Evolutionary conservation across 75 land plant species (phyloP).

Genomic region (Pseudotsuga menziesii): DNA sequence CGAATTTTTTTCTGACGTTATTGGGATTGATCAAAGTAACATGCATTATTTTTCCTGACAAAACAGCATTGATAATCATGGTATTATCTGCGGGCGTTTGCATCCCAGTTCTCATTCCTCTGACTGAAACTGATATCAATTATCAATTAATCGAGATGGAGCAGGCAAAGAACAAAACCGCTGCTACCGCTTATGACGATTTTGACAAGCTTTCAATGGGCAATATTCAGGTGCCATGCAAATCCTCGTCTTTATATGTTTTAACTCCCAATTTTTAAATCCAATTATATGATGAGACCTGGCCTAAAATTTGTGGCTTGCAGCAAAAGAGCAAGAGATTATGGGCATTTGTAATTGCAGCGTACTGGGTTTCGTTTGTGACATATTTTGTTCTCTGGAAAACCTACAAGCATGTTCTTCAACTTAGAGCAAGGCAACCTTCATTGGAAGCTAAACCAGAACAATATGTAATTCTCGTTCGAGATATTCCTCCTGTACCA

Average conservation of each 20-base stretch:
- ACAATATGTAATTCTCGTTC: conserved; percentile 63
- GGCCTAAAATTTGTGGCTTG: not conserved
- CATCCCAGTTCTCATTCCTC: conserved; percentile 71
- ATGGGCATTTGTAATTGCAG: conserved; percentile 64
- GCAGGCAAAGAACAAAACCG: conserved; percentile 8
- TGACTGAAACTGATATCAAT: conserved; percentile 54
- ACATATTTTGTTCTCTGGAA: conserved; percentile 65
- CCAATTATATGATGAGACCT: not conserved
- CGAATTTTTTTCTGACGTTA: too few species aligned
- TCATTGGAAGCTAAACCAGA: conserved; percentile 48
- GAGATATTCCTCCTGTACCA: conserved; percentile 62
- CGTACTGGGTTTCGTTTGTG: conserved; percentile 73
- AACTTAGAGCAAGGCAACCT: conserved; percentile 45
- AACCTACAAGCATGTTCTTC: conserved; percentile 66
- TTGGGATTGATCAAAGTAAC: too few species aligned
- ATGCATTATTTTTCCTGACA: not conserved
- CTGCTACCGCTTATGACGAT: conserved; percentile 30
- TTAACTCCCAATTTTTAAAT: not conserved
- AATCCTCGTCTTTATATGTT: not conserved
- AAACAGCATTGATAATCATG: conserved; percentile 67
- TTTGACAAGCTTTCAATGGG: conserved; percentile 84
- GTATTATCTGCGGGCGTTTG: conserved; percentile 52
- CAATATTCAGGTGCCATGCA: conserved; percentile 43
- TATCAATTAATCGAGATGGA: not conserved
- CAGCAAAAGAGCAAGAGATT: conserved; percentile 40